phyloP scores from a whole-genome alignment of 2,329 filamentous ascomycete species.

The Phialophora expanda region DNA sequence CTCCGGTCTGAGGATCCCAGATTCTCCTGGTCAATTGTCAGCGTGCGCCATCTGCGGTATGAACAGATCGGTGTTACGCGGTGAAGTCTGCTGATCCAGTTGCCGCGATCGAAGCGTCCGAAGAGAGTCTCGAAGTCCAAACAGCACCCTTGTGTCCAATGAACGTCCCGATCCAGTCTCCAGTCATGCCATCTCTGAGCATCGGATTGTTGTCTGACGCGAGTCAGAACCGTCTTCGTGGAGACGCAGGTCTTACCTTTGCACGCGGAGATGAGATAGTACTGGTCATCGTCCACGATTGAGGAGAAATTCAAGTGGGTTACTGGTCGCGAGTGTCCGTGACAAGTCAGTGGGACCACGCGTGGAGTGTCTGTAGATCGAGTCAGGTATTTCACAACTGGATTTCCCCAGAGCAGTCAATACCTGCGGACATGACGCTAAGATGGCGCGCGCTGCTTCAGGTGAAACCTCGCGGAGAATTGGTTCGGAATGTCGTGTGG shows the following conservation, averaged over 20 bases:
- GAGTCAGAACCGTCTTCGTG: conserved; percentile 12
- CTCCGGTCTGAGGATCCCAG: conserved; percentile 95
- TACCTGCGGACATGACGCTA: conserved; percentile 13
- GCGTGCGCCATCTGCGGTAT: conserved; percentile 8
- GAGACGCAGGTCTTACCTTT: conserved; percentile 64
- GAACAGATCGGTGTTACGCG: conserved; percentile 64
- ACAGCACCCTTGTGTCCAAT: conserved; percentile 98
- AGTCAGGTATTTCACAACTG: not conserved
- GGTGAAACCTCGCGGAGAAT: not conserved
- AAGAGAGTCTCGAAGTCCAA: conserved; percentile 91
- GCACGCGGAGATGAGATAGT: conserved; percentile 91
- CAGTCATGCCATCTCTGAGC: conserved; percentile 93
- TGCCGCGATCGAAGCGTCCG: conserved; percentile 84
- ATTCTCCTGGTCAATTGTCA: conserved; percentile 70
- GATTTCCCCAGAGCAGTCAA: not conserved
- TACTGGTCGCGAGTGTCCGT: conserved; percentile 90
- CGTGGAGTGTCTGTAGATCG: conserved; percentile 49
- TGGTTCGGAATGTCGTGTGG: not conserved
- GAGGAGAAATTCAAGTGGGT: conserved; percentile 90
- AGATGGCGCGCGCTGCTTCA: not conserved
- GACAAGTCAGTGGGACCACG: conserved; percentile 88
- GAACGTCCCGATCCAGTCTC: conserved; percentile 98
- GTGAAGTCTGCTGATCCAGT: conserved; percentile 97
- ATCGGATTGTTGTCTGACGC: conserved; percentile 90
- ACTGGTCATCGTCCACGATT: conserved; percentile 78